Evolutionary conservation across 768 basidiomycete species (phyloP).

Genomic region (Mycena rebaudengoi): DNA sequence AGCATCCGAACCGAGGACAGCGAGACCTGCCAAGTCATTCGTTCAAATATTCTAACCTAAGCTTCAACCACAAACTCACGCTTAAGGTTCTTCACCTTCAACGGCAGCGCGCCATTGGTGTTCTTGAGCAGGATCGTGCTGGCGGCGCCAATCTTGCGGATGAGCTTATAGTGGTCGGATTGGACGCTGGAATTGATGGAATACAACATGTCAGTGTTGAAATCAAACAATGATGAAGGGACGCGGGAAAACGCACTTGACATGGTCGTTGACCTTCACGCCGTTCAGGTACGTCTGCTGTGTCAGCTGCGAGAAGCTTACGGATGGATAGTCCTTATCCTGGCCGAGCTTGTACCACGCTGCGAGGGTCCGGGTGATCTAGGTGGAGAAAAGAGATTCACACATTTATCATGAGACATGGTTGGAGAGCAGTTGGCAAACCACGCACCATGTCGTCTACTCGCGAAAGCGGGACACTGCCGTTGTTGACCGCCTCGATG

Average conservation of each 20-base stretch:
- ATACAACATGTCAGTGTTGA: background rate
- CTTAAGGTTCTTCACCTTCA: conserved; percentile 47
- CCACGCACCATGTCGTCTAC: conserved; percentile 59
- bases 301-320: conserved; percentile 27
- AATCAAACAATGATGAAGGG: background rate
- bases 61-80: conserved; percentile 18
- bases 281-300: conserved; percentile 20
- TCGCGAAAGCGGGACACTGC: conserved; percentile 53
- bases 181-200: conserved; percentile 6
- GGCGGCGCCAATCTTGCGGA: conserved; percentile 67
- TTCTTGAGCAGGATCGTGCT: conserved; percentile 75
- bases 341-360: conserved; percentile 43
- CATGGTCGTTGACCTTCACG: conserved; percentile 20
- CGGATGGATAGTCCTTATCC: conserved; percentile 22
- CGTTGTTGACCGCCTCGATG: conserved; percentile 52
- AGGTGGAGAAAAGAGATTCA: background rate
- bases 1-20: conserved; percentile 50
- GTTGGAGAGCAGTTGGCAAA: conserved; percentile 22
- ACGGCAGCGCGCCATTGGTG: conserved; percentile 50
- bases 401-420: background rate
- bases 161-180: conserved; percentile 47
- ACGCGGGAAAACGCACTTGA: conserved; percentile 44
- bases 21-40: conserved; percentile 32
- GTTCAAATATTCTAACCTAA: background rate
- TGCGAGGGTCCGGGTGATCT: conserved; percentile 60